phyloP scores from a whole-genome alignment of 768 basidiomycete species.

The Trametes meyenii region DNA sequence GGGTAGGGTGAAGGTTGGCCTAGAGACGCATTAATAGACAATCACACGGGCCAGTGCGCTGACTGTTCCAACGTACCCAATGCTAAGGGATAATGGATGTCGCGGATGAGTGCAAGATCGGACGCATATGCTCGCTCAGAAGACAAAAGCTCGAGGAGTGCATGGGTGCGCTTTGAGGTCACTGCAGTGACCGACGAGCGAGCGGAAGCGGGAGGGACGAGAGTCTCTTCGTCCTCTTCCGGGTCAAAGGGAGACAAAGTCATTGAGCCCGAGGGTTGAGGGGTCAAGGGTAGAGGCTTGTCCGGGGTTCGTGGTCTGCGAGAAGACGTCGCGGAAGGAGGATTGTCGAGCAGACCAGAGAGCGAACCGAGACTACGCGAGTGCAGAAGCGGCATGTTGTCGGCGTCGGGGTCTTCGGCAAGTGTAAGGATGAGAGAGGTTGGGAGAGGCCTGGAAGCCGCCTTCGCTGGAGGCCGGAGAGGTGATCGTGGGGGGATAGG shows the following conservation, averaged over 20 bases:
- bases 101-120: slow-evolving; percentile 78
- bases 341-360: slow-evolving; percentile 29
- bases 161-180: slow-evolving; percentile 74
- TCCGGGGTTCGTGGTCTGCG: slow-evolving; percentile 32
- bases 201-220: slow-evolving; percentile 18
- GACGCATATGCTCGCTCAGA: slow-evolving; percentile 83
- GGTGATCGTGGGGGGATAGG: slow-evolving; percentile 37
- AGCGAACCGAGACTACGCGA: slow-evolving; percentile 33
- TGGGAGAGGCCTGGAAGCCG: slow-evolving; percentile 5
- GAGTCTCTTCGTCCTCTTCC: slow-evolving; percentile 19
- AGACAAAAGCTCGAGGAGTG: slow-evolving; percentile 74
- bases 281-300: slow-evolving; percentile 38
- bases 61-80: slow-evolving; percentile 53
- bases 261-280: slow-evolving; percentile 26
- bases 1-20: slow-evolving; percentile 47
- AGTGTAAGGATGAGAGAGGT: slow-evolving; percentile 17
- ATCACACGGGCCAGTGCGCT: slow-evolving; percentile 5
- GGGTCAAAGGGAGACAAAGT: slow-evolving; percentile 16
- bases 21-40: slow-evolving; percentile 28
- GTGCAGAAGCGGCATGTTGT: slow-evolving; percentile 32
- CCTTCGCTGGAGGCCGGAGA: slow-evolving; percentile 29
- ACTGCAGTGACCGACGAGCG: slow-evolving; percentile 19
- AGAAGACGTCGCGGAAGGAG: slow-evolving; percentile 15
- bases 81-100: slow-evolving; percentile 79
- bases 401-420: slow-evolving; percentile 12